Evolutionary conservation across 148 eudicot species (phyloP), one percentile per base, ranked within the genome.

Genomic region (Persicaria maculosa): DNA sequence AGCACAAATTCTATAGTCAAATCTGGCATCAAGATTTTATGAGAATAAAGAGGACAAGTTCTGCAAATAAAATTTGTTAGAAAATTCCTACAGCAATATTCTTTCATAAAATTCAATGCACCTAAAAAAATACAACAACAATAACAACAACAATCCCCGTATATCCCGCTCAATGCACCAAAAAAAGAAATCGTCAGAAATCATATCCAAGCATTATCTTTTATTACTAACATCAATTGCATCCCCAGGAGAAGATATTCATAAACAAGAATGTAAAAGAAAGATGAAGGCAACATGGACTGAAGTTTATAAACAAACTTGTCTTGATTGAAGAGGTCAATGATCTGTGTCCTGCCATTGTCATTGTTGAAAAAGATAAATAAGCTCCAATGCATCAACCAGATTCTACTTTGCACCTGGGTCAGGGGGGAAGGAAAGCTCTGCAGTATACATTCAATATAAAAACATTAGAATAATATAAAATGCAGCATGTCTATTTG

Each of bases 361-460:
- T 96, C 97, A 86, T 90, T 89, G 87, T 96, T 96, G 80, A 92
- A 96, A 84, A 90, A 96, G 81, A 96, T 96, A 83, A 92, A 96
- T 64, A 96, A 78, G 76, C 97, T 89, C 97, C 99, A 92, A 69
- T 96, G 99, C 99, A 95, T 95, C 10, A 95, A 81, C 99, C 99
- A 95, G 73, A 90, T 85, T 83, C 99, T 89, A 75, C 81, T 86
- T 69, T 95, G 99, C 58, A 92, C 97, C 82, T 89, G 97, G 83
- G 80, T 89, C 84, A 92, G 67, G 47, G 99, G 94, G 9, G 99
- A 86, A 7, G 91, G 76, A 79, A 92, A 95, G 75, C 78, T 86
- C 97, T 95, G 90, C 91, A 83, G 36, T 15, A 74, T 10, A 74
- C 61, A 72, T 54, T n/a, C 16, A 72, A 72, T 61, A 79, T 68